Percentiles rank a stretch among this genome's conserved stretches.
These are phyloP conservation scores for Pichia sp. DNA, from an alignment of 1,139 yeast genomes.

Conservation along the genomic window DNA sequence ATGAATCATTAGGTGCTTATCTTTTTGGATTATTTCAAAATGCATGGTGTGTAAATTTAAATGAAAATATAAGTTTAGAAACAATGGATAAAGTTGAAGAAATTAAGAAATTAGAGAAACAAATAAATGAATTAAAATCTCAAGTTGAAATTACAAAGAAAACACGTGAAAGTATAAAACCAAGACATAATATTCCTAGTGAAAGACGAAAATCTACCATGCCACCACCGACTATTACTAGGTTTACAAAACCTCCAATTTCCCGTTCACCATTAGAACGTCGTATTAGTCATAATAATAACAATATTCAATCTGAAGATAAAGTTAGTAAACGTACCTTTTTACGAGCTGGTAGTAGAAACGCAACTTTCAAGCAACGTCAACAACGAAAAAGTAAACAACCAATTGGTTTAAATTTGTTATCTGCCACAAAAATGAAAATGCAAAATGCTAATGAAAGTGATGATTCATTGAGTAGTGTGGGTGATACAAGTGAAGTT, in stretches of 20 bases:
- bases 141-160: conserved; percentile 15
- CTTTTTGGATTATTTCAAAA: conserved; percentile 57
- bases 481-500: conserved; percentile 14
- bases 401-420: conserved; percentile 4
- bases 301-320: neutral
- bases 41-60: conserved; percentile 61
- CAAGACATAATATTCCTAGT: neutral
- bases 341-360: conserved; percentile 10
- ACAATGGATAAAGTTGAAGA: conserved; percentile 19
- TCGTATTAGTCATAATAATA: neutral
- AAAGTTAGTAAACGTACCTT: conserved; percentile 1
- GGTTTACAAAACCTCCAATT: neutral
- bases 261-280: neutral
- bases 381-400: neutral
- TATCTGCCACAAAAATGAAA: conserved; percentile 10
- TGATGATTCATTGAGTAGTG: conserved; percentile 9
- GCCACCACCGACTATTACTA: conserved; percentile 21
- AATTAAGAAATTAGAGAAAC: conserved; percentile 15
- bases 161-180: conserved; percentile 10
- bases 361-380: neutral
- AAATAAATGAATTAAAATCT: conserved; percentile 15
- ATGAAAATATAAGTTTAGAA: conserved; percentile 36
- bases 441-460: neutral
- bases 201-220: conserved; percentile 10
- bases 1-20: conserved; percentile 58